Conservation (phyloP, 2,329 filamentous ascomycete genomes). For the Madurella mycetomatis region DNA sequence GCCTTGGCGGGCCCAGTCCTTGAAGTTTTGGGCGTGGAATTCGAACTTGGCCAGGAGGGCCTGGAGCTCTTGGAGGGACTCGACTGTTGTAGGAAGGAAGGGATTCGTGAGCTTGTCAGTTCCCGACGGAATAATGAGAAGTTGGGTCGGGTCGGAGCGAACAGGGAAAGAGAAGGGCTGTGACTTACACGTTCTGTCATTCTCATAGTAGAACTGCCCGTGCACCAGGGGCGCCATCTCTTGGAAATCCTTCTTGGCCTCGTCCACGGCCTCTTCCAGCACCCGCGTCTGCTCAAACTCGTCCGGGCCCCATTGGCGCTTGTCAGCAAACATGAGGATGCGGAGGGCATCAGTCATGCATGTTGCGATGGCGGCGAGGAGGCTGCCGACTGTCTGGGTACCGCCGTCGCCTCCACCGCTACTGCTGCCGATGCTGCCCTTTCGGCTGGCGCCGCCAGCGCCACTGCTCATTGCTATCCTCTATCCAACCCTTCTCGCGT, state of each 20-base stretch:
- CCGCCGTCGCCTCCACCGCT: slow-evolving; percentile 2
- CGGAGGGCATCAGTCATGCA: slow-evolving; percentile 50
- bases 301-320: slow-evolving; percentile 54
- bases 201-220: slow-evolving; percentile 54
- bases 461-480: slow-evolving; percentile 14
- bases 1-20: slow-evolving; percentile 51
- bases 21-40: slow-evolving; percentile 46
- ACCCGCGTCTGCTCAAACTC: slow-evolving; percentile 56
- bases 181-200: slow-evolving; percentile 49
- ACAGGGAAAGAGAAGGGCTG: not conserved
- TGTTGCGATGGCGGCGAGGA: slow-evolving; percentile 55
- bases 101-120: not conserved
- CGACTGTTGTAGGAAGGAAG: slow-evolving; percentile 34
- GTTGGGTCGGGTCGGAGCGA: not conserved
- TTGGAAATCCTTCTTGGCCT: slow-evolving; percentile 58
- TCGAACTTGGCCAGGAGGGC: slow-evolving; percentile 42
- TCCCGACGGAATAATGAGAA: not conserved
- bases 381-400: slow-evolving; percentile 49
- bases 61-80: slow-evolving; percentile 49
- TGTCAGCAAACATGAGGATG: slow-evolving; percentile 53
- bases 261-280: slow-evolving; percentile 52
- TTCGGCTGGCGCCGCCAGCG: slow-evolving; percentile 14
- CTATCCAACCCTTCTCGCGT: not conserved
- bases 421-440: slow-evolving; percentile 13
- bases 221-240: slow-evolving; percentile 52